Evolutionary conservation across 2,329 filamentous ascomycete species (phyloP).

Genomic region (Torrubiellomyces zombiae): DNA sequence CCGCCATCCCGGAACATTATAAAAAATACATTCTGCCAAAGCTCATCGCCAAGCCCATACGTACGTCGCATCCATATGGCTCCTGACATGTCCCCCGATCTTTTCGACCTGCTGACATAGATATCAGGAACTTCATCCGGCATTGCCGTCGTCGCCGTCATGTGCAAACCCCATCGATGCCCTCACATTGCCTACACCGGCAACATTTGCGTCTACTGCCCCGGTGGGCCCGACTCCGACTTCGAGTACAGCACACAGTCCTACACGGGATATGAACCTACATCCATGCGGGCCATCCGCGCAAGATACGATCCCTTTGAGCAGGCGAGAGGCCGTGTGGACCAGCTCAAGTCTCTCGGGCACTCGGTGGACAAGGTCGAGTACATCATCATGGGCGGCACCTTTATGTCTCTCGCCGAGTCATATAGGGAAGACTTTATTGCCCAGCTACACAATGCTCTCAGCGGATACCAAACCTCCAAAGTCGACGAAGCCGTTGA

Average conservation of each 20-base stretch:
- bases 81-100: too few species aligned
- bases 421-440: slow-evolving; percentile 89
- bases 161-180: slow-evolving; percentile 97
- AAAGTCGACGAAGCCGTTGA: slow-evolving; percentile 92
- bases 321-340: slow-evolving; percentile 85
- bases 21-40: slow-evolving; percentile 98
- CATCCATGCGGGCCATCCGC: slow-evolving; percentile 94
- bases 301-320: slow-evolving; percentile 96
- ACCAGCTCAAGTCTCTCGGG: slow-evolving; percentile 88
- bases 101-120: slow-evolving; percentile 3
- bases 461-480: slow-evolving; percentile 86
- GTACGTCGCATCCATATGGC: slow-evolving; percentile 23
- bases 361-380: slow-evolving; percentile 98
- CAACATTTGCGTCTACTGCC: slow-evolving; percentile 98
- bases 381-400: slow-evolving; percentile 99
- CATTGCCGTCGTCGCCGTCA: slow-evolving; percentile 95
- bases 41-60: slow-evolving; percentile 89
- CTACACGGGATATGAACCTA: slow-evolving; percentile 96
- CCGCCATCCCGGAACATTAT: slow-evolving; percentile 96
- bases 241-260: slow-evolving; percentile 99
- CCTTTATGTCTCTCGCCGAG: slow-evolving; percentile 90
- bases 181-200: slow-evolving; percentile 97
- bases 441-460: slow-evolving; percentile 85
- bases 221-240: slow-evolving; percentile 91
- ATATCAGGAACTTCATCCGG: slow-evolving; percentile 73